A percentile compares a stretch with the other conserved stretches of the same genome.
phyloP scores from a whole-genome alignment of 805 yeast genomes.

The Candida maris region DNA sequence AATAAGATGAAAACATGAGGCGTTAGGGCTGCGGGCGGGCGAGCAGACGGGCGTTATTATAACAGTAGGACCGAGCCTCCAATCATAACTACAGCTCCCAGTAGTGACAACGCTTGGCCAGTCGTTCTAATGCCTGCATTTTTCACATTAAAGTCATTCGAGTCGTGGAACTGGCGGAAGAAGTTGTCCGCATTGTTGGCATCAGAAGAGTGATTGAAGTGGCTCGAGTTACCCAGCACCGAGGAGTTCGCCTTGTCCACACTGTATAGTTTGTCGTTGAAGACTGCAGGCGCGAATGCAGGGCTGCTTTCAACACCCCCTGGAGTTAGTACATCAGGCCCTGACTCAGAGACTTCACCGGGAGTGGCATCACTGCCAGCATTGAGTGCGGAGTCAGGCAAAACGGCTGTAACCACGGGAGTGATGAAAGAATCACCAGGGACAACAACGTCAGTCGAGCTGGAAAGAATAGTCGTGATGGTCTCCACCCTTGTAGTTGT shows the following conservation, averaged over 20 bases:
- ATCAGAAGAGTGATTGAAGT: constrained; percentile 1
- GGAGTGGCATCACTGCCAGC: not conserved
- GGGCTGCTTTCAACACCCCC: not conserved
- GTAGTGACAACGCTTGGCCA: constrained; percentile 15
- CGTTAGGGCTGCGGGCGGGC: too few species aligned
- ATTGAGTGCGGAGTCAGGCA: not conserved
- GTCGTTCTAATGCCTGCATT: constrained; percentile 11
- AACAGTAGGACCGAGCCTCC: constrained; percentile 19
- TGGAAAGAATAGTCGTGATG: constrained; percentile 2
- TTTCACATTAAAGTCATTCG: constrained; percentile 6
- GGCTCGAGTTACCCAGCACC: constrained; percentile 1
- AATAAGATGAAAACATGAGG: not conserved
- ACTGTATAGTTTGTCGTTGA: not conserved
- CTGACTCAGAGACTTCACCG: not conserved
- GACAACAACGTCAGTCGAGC: not conserved
- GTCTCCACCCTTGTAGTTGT: constrained; percentile 7
- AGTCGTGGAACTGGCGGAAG: constrained; percentile 18
- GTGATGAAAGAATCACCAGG: not conserved
- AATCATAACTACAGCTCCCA: constrained; percentile 22
- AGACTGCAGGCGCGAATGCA: not conserved
- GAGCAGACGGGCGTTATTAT: too few species aligned
- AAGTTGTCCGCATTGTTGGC: constrained; percentile 5
- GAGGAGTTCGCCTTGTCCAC: not conserved
- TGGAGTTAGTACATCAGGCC: not conserved
- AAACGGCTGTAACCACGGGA: not conserved